Evolutionary conservation across 305 asterid species (phyloP), one percentile per base, ranked within the genome.

Genomic region (Ilex paraguariensis): DNA sequence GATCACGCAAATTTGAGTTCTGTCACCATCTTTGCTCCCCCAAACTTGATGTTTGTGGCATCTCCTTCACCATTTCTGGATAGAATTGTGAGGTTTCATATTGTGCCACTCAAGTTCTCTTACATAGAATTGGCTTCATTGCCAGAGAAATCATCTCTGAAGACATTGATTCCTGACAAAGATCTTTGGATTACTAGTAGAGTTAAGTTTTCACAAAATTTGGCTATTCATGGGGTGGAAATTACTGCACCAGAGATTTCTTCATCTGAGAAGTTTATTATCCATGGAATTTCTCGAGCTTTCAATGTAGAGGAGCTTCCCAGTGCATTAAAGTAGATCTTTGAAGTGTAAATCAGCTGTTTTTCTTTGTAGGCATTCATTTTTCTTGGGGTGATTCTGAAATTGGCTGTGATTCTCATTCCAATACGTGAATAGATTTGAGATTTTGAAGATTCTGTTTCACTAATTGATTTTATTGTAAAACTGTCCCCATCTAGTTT

Each of bases 1-100:
- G 84, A 83, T 59, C 72, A 63, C 56, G n/a, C 60, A 5, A 72
- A 85, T 65, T 60, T 85, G 65, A 70, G 64, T 6, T 65, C 79
- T 7, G 81, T 69, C 30, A 83, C 97, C 33, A 56, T 90, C 60
- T 85, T 90, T 45, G 88, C 82, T n/a, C 94, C 95, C 3, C 84
- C 84, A 0, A 68, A 79, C 75, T 73, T 86, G 3, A 81, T 70
- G 17, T 83, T 79, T 30, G 55, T 80, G 52, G 68, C 91, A 0
- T 74, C 81, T 7, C 70, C 94, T 10, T 70, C 83, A 3, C 95
- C 90, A 0, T 72, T 82, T 10, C 54, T 85, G 59, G 81, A 79
- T 44, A 80, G 77, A 56, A 66, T 75, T 7, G 84, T 87, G 67
- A 85, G 82, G 71, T 51, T 82, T 69, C 95, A 90, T 62, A 78